These are phyloP conservation scores for Alternaria gansuensis DNA, from an alignment of 2,329 filamentous ascomycete genomes.

Conservation along the genomic window DNA sequence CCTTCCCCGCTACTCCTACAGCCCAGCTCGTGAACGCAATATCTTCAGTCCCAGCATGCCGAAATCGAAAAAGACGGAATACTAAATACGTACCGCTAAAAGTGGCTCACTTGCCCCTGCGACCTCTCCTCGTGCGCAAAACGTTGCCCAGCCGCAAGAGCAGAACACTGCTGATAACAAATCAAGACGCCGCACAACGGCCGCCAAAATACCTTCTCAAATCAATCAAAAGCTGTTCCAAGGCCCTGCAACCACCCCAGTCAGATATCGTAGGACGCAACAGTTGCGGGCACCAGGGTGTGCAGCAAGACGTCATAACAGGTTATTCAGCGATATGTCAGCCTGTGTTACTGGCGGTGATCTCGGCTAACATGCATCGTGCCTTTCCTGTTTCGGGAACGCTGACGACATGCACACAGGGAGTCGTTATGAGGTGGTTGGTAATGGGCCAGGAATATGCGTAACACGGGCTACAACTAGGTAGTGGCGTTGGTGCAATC, in stretches of 20 bases:
- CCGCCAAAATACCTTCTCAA: neutral
- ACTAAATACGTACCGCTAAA: no score
- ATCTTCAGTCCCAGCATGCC: no score
- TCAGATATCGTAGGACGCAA: neutral
- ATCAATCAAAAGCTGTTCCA: neutral
- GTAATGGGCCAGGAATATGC: neutral
- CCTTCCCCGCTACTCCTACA: neutral
- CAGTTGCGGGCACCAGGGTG: no score
- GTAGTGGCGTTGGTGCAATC: neutral
- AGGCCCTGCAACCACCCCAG: no score
- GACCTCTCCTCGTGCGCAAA: no score
- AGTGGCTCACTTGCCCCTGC: no score
- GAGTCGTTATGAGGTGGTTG: neutral
- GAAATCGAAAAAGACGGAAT: no score
- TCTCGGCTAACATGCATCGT: neutral
- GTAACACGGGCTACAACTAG: no score
- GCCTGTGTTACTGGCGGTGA: neutral
- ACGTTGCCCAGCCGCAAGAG: no score
- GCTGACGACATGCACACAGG: slow-evolving; percentile 4
- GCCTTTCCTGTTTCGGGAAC: neutral
- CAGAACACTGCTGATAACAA: neutral
- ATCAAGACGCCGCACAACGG: neutral
- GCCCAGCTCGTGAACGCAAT: neutral
- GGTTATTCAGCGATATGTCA: slow-evolving; percentile 13
- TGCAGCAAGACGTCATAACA: neutral